Conservation (phyloP, 148 eudicot genomes). For the Nepenthes gracilis region DNA sequence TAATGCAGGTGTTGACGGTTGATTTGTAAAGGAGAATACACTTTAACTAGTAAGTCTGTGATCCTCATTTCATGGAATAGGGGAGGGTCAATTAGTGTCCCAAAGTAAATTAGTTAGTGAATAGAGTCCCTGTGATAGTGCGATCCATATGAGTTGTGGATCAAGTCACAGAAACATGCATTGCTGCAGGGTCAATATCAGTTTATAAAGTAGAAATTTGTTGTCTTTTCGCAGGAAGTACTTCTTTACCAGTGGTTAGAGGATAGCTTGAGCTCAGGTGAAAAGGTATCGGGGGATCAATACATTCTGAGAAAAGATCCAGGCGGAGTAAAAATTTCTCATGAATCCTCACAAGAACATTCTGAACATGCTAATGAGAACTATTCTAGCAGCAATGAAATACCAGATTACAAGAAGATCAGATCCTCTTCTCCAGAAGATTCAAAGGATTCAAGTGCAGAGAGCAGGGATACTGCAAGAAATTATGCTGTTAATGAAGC, state of each 20-base stretch:
- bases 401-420: conserved; percentile 18
- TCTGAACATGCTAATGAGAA: conserved; percentile 11
- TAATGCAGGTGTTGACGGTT: no score
- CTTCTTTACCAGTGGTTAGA: conserved; percentile 80
- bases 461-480: conserved; percentile 15
- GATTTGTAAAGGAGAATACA: no score
- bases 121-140: no score
- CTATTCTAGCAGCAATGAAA: conserved; percentile 14
- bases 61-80: no score
- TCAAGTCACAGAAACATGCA: no score
- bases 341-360: conserved; percentile 9
- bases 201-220: neutral
- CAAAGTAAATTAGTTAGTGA: no score
- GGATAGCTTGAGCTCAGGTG: conserved; percentile 66
- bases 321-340: conserved; percentile 10
- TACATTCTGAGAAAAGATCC: conserved; percentile 41
- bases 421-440: conserved; percentile 26
- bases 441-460: conserved; percentile 17
- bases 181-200: neutral
- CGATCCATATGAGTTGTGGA: no score
- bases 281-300: conserved; percentile 43
- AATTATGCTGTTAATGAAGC: conserved; percentile 16
- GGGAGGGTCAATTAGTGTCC: no score
- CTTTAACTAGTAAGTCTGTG: no score
- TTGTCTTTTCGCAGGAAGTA: conserved; percentile 33